phyloP scores from a whole-genome alignment of 176 grass and related monocot species.

The Panicum miliaceum region DNA sequence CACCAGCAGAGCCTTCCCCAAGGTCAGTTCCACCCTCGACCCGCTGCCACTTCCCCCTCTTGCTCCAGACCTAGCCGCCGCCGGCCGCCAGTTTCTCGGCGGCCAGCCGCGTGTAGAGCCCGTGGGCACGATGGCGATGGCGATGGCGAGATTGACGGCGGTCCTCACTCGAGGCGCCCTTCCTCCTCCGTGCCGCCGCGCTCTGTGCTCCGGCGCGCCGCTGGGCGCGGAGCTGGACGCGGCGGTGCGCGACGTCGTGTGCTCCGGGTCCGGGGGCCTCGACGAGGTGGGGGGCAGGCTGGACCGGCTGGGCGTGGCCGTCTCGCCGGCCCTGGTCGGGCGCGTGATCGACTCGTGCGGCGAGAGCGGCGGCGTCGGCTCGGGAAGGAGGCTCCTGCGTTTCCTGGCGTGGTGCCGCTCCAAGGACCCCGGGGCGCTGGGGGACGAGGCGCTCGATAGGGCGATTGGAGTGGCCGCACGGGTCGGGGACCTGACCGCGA shows the following conservation, averaged over 20 bases:
- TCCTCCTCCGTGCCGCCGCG: background rate
- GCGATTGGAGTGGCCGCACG: constrained; percentile 48
- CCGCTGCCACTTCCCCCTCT: background rate
- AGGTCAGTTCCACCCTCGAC: constrained; percentile 21
- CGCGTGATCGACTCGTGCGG: constrained; percentile 54
- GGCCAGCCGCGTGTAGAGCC: background rate
- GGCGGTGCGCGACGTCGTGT: constrained; percentile 44
- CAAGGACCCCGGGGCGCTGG: constrained; percentile 22
- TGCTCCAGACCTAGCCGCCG: background rate
- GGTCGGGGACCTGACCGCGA: constrained; percentile 56
- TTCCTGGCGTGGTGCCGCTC: constrained; percentile 67
- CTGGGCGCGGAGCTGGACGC: constrained; percentile 19
- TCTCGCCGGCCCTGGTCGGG: constrained; percentile 43
- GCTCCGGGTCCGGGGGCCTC: constrained; percentile 58
- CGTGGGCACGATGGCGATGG: background rate
- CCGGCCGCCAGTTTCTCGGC: background rate
- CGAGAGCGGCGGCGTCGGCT: background rate
- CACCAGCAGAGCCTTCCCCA: background rate
- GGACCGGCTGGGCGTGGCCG: constrained; percentile 42
- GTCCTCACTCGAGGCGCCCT: background rate
- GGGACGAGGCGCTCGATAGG: constrained; percentile 39
- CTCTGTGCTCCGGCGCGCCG: constrained; percentile 24
- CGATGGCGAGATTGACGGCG: constrained; percentile 5
- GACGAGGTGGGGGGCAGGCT: constrained; percentile 55
- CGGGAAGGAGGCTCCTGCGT: constrained; percentile 53